Percentiles rank a stretch among this genome's conserved stretches.
phyloP scores from a whole-genome alignment of 768 basidiomycete species.

The Flagelloscypha sp. region DNA sequence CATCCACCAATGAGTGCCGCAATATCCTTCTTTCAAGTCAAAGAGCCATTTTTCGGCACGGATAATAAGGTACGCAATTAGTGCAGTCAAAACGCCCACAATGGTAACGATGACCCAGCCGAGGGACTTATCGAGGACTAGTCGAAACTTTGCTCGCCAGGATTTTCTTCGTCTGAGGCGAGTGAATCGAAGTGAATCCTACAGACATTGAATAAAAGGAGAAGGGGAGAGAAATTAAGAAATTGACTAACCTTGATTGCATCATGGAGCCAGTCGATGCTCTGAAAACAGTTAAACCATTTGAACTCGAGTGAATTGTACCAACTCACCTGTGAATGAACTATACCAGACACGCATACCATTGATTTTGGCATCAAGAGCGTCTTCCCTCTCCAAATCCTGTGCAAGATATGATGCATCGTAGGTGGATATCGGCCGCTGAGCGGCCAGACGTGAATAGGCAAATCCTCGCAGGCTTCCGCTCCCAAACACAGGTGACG shows the following conservation, averaged over 20 bases:
- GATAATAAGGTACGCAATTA: slow-evolving; percentile 81
- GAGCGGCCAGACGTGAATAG: slow-evolving; percentile 32
- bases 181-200: slow-evolving; percentile 77
- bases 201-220: too few species aligned
- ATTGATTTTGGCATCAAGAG: slow-evolving; percentile 61
- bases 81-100: slow-evolving; percentile 78
- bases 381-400: slow-evolving; percentile 30
- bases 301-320: too few species aligned
- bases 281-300: slow-evolving; percentile 88
- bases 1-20: slow-evolving; percentile 57
- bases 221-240: too few species aligned
- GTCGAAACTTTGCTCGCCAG: slow-evolving; percentile 52
- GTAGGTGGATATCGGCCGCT: slow-evolving; percentile 68
- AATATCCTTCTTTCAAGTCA: slow-evolving; percentile 89
- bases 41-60: slow-evolving; percentile 85
- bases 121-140: slow-evolving; percentile 65
- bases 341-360: slow-evolving; percentile 69
- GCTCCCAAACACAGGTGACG: too few species aligned
- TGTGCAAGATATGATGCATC: slow-evolving; percentile 40
- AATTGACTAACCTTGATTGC: too few species aligned
- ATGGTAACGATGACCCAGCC: slow-evolving; percentile 89
- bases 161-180: slow-evolving; percentile 66
- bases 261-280: slow-evolving; percentile 96
- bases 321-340: too few species aligned
- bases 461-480: slow-evolving; percentile 17